phyloP scores from a whole-genome alignment of 176 grass and related monocot species.

The Aechmea fasciata region DNA sequence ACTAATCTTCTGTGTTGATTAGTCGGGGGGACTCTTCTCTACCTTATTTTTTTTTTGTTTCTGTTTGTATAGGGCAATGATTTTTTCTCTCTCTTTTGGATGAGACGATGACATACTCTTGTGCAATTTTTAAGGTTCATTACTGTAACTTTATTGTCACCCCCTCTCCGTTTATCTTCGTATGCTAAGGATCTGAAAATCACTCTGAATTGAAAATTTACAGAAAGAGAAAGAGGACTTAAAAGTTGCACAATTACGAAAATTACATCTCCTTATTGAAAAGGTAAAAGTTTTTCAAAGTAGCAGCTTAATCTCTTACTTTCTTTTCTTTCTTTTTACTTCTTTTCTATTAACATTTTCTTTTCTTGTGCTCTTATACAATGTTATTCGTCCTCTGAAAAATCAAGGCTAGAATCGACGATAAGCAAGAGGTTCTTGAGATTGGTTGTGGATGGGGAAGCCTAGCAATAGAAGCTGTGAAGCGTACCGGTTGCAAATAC shows the following conservation, averaged over 20 bases:
- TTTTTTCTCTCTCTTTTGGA: slow-evolving; percentile 83
- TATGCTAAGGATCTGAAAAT: neutral
- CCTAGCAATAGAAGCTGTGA: slow-evolving; percentile 66
- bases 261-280: slow-evolving; percentile 64
- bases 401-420: slow-evolving; percentile 57
- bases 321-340: neutral
- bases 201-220: neutral
- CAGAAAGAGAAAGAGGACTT: slow-evolving; percentile 71
- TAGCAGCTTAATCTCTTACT: neutral
- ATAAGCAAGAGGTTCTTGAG: slow-evolving; percentile 70
- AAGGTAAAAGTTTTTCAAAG: slow-evolving; percentile 35
- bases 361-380: slow-evolving; percentile 3
- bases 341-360: neutral
- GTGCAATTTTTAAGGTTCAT: slow-evolving; percentile 61
- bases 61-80: slow-evolving; percentile 46
- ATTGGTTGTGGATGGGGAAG: slow-evolving; percentile 86
- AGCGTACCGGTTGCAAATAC: slow-evolving; percentile 75
- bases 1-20: neutral
- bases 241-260: slow-evolving; percentile 51
- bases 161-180: neutral
- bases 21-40: neutral
- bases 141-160: neutral
- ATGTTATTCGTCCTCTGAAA: slow-evolving; percentile 8
- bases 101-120: slow-evolving; percentile 82
- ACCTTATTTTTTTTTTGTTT: neutral